phyloP scores from a whole-genome alignment of 2,329 filamentous ascomycete genomes.

The Neofusicoccum sp. region DNA sequence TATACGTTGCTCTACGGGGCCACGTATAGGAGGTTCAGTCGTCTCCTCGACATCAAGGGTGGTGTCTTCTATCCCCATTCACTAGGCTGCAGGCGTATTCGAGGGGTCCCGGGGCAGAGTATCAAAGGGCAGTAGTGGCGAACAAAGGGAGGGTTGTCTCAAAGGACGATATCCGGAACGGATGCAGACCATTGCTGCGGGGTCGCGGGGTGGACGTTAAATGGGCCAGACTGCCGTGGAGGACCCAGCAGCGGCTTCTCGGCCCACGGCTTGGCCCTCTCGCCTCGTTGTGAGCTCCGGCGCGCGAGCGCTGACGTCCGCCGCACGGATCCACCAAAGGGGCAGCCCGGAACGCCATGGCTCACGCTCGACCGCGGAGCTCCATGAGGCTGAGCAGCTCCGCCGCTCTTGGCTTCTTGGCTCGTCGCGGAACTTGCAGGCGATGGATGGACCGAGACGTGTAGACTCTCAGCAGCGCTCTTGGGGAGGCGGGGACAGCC shows the following conservation, averaged over 20 bases:
- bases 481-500: background rate
- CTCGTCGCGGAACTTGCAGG: background rate
- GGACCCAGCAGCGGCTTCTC: constrained; percentile 4
- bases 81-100: constrained; percentile 28
- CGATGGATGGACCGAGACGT: background rate
- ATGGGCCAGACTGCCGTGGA: constrained; percentile 4
- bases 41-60: constrained; percentile 43
- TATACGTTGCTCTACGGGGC: constrained; percentile 23
- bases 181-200: constrained; percentile 3
- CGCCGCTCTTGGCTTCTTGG: constrained; percentile 10
- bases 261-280: constrained; percentile 7
- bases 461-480: background rate
- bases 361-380: background rate
- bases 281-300: constrained; percentile 7
- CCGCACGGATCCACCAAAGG: constrained; percentile 3
- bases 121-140: background rate
- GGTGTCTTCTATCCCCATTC: constrained; percentile 46
- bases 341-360: constrained; percentile 2
- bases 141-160: constrained; percentile 6
- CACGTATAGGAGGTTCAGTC: constrained; percentile 47
- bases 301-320: background rate
- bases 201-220: constrained; percentile 14
- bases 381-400: constrained; percentile 5
- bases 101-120: constrained; percentile 14
- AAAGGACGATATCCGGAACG: constrained; percentile 15